phyloP scores from a whole-genome alignment of 1,139 yeast species.

The Wickerhamomyces sp. region DNA sequence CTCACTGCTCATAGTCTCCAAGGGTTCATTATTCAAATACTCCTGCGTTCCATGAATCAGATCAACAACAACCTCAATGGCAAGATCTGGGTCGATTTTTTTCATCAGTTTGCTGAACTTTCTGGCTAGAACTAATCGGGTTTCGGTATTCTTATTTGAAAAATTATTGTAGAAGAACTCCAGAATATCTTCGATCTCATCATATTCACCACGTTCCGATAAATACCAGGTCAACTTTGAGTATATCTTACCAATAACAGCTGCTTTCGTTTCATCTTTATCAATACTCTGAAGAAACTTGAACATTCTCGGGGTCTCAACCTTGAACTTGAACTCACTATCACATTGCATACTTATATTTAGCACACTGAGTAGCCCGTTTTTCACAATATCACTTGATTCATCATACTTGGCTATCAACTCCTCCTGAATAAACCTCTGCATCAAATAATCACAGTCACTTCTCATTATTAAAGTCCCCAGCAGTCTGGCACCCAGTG shows the following conservation, averaged over 20 bases:
- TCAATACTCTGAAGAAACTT: constrained; percentile 10
- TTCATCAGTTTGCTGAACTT: constrained; percentile 27
- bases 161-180: constrained; percentile 39
- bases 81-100: constrained; percentile 23
- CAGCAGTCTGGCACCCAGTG: constrained; percentile 24
- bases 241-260: constrained; percentile 26
- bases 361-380: constrained; percentile 15
- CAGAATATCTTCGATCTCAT: constrained; percentile 38
- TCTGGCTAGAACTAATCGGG: constrained; percentile 28
- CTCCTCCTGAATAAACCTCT: constrained; percentile 27
- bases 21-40: constrained; percentile 12
- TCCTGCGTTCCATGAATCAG: constrained; percentile 16
- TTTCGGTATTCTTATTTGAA: constrained; percentile 26
- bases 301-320: constrained; percentile 2
- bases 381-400: constrained; percentile 5
- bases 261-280: constrained; percentile 13
- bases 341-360: constrained; percentile 21
- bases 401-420: constrained; percentile 12
- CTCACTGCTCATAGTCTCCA: constrained; percentile 27
- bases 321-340: constrained; percentile 5
- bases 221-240: constrained; percentile 15
- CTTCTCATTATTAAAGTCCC: constrained; percentile 27
- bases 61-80: constrained; percentile 22
- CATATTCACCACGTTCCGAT: constrained; percentile 23
- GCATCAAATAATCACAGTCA: constrained; percentile 12